Percentiles rank a stretch among this genome's conserved stretches.
These are phyloP conservation scores for Aureobasidium lini DNA, from an alignment of 2,329 filamentous ascomycete genomes.

Conservation along the genomic window DNA sequence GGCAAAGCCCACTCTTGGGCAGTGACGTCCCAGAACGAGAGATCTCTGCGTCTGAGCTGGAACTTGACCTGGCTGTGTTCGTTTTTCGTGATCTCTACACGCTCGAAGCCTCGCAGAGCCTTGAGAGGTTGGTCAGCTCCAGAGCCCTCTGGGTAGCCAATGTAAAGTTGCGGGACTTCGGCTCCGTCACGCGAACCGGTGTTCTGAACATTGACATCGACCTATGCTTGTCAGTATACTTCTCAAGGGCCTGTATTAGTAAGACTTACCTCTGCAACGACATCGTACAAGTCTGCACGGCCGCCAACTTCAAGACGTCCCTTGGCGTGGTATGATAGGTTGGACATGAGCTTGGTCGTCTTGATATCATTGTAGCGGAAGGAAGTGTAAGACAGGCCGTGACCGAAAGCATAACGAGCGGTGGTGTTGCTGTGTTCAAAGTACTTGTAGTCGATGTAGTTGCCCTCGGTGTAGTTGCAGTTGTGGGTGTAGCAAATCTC, in stretches of 20 bases:
- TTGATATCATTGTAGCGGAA: constrained; percentile 23
- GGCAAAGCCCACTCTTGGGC: constrained; percentile 35
- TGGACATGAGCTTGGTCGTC: constrained; percentile 58
- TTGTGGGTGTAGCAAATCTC: constrained; percentile 62
- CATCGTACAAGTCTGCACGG: constrained; percentile 47
- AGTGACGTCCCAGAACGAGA: constrained; percentile 35
- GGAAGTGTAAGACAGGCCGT: constrained; percentile 32
- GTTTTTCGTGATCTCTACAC: constrained; percentile 27
- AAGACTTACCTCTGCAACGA: constrained; percentile 24
- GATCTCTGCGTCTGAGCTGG: constrained; percentile 32
- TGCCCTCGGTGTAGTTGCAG: constrained; percentile 61
- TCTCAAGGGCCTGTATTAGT: neutral
- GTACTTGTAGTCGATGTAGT: constrained; percentile 69
- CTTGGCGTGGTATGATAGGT: constrained; percentile 62
- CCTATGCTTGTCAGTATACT: constrained; percentile 27
- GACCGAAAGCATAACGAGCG: constrained; percentile 30
- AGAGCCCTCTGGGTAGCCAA: constrained; percentile 35
- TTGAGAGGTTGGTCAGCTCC: constrained; percentile 37
- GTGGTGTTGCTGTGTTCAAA: constrained; percentile 47
- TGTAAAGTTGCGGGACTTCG: constrained; percentile 50
- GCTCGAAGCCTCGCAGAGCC: constrained; percentile 37
- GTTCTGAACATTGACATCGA: constrained; percentile 44
- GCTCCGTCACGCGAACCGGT: constrained; percentile 42
- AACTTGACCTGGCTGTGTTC: constrained; percentile 26
- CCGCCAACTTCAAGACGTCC: constrained; percentile 45